These are phyloP conservation scores for Solioccasus polychromus DNA, from an alignment of 768 basidiomycete species.

Conservation along the genomic window DNA sequence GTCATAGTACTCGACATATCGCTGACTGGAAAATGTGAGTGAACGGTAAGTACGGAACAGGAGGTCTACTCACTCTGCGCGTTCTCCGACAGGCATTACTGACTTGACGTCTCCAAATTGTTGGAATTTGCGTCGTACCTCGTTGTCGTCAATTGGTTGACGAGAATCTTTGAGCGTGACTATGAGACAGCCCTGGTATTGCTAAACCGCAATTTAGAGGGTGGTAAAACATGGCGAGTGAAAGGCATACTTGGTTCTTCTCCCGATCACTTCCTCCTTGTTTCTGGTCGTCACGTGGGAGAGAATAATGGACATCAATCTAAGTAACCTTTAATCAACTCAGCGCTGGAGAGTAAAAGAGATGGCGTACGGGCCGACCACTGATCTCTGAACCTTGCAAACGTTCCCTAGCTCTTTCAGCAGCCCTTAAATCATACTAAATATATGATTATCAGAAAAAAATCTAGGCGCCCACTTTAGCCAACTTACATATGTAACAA, in stretches of 20 bases:
- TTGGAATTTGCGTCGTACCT: conserved; percentile 83
- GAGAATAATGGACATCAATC: conserved; percentile 99
- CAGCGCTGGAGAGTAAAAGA: background rate
- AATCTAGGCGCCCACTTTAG: background rate
- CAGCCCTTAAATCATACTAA: conserved; percentile 90
- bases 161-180: conserved; percentile 72
- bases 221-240: background rate
- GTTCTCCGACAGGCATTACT: conserved; percentile 62
- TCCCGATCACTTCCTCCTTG: conserved; percentile 55
- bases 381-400: conserved; percentile 88
- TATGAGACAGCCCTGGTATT: conserved; percentile 81
- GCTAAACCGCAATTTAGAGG: conserved; percentile 36
- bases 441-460: conserved; percentile 12
- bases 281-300: conserved; percentile 85
- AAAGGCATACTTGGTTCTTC: conserved; percentile 72
- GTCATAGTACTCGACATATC: conserved; percentile 94
- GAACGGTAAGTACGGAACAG: background rate
- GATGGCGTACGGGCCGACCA: conserved; percentile 77
- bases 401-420: conserved; percentile 86
- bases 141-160: conserved; percentile 78
- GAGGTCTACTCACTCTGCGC: conserved; percentile 48
- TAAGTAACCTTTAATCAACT: conserved; percentile 30
- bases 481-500: conserved; percentile 91
- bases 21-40: conserved; percentile 53
- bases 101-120: conserved; percentile 89